A percentile compares a stretch with the other conserved stretches of the same genome.
These are phyloP conservation scores for Colletotrichum liaoningense DNA, from an alignment of 2,329 filamentous ascomycete species.

Conservation along the genomic window DNA sequence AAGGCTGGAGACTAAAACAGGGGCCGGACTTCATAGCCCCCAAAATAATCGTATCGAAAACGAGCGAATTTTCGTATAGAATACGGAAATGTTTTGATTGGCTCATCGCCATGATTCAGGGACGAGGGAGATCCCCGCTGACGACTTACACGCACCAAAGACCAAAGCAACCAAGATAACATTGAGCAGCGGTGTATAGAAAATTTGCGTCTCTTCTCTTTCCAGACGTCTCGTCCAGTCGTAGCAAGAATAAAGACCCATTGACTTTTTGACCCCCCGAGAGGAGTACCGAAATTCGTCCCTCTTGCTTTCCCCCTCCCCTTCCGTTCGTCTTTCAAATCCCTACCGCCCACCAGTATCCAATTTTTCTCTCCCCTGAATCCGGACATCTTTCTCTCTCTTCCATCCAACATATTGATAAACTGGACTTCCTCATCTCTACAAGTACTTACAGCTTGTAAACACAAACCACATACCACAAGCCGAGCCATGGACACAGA, in stretches of 20 bases:
- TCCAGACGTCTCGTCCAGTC: no score
- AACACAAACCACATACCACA: not conserved
- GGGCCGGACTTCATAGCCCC: not conserved
- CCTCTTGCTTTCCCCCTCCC: not conserved
- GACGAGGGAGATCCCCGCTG: not conserved
- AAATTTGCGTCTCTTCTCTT: not conserved
- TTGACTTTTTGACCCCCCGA: no score
- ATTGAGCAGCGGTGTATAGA: not conserved
- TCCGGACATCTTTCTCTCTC: not conserved
- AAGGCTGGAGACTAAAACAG: not conserved
- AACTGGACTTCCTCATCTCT: not conserved
- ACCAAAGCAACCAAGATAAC: no score
- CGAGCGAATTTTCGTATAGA: conserved; percentile 9
- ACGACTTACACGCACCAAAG: conserved; percentile 24
- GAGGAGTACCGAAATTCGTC: not conserved
- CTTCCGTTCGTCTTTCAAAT: not conserved
- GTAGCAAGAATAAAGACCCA: no score
- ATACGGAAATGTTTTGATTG: conserved; percentile 15
- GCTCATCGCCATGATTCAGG: not conserved
- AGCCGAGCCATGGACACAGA: conserved; percentile 12
- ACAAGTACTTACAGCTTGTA: no score
- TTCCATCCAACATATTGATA: not conserved
- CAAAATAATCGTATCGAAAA: not conserved
- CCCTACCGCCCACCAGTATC: not conserved
- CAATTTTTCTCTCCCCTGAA: not conserved